Percentiles rank a stretch among this genome's conserved stretches.
These are phyloP conservation scores for Candolleomyces eurysporus DNA, from an alignment of 768 basidiomycete genomes.

Conservation along the genomic window DNA sequence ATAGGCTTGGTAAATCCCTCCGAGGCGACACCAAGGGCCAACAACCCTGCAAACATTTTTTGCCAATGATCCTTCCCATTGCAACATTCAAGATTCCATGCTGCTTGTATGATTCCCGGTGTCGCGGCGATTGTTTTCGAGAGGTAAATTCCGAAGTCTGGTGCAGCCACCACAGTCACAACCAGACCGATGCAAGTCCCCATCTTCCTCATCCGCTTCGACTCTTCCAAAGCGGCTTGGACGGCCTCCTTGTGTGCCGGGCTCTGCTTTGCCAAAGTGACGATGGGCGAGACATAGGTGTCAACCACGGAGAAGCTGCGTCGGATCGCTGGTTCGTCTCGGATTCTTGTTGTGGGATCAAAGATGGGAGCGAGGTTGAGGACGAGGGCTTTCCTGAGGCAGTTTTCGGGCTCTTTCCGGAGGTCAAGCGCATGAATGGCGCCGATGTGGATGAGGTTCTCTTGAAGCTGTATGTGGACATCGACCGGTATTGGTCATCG, in stretches of 20 bases:
- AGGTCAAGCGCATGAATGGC: not conserved
- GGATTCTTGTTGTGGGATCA: not conserved
- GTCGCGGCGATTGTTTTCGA: not conserved
- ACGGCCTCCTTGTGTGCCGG: not conserved
- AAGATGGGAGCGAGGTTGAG: not conserved
- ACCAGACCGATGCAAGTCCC: not conserved
- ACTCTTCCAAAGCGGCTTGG: not conserved
- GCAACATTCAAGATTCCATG: not conserved
- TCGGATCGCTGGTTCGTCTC: not conserved
- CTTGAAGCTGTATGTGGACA: not conserved
- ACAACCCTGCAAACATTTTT: not conserved
- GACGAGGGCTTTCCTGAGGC: not conserved
- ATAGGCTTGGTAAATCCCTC: not conserved
- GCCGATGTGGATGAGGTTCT: not conserved
- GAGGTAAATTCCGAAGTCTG: not conserved
- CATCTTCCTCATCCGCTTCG: not conserved
- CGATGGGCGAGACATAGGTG: not conserved
- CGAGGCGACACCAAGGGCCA: not conserved
- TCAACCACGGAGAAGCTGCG: not conserved
- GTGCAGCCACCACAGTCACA: not conserved
- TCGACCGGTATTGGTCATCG: not conserved
- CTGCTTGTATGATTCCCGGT: not conserved
- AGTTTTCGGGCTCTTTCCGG: not conserved
- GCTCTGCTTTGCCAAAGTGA: not conserved
- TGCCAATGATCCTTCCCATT: not conserved